Evolutionary conservation across 805 yeast genomes (phyloP).

Genomic region (Candida nemodendra): DNA sequence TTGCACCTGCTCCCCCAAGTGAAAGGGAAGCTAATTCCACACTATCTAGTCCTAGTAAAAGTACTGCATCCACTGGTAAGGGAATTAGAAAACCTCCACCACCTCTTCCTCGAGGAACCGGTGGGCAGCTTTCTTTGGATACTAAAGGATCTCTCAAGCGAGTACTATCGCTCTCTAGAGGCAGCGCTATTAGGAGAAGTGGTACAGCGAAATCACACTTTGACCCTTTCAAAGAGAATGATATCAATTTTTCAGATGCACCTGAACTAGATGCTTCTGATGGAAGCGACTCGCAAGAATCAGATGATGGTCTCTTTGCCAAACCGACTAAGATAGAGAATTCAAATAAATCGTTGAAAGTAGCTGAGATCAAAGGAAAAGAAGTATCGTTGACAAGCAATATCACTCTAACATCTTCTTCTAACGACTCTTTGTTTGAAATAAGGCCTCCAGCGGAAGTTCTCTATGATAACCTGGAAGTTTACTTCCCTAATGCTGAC

Average conservation of each 20-base stretch:
- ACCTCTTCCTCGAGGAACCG: slow-evolving; percentile 13
- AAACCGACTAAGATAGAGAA: too few relatives aligned
- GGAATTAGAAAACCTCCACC: slow-evolving; percentile 28
- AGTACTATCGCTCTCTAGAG: slow-evolving; percentile 10
- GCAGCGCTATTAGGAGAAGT: slow-evolving; percentile 14
- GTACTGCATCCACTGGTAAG: slow-evolving; percentile 7
- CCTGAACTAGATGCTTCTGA: slow-evolving; percentile 46
- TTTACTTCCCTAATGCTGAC: slow-evolving; percentile 89
- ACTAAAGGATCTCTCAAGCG: neutral
- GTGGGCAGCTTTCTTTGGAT: slow-evolving; percentile 1
- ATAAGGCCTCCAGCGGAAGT: slow-evolving; percentile 96
- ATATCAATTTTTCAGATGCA: slow-evolving; percentile 70
- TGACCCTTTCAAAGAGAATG: slow-evolving; percentile 69
- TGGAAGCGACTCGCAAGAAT: slow-evolving; percentile 38
- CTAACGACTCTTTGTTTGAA: slow-evolving; percentile 40
- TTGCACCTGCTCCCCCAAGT: slow-evolving; percentile 75
- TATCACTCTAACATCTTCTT: slow-evolving; percentile 17
- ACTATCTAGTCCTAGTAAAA: slow-evolving; percentile 7
- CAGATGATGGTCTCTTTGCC: slow-evolving; percentile 62
- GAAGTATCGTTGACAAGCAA: neutral
- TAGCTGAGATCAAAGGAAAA: neutral
- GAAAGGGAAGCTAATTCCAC: slow-evolving; percentile 59
- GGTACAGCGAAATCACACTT: slow-evolving; percentile 15
- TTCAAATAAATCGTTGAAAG: slow-evolving; percentile 4
- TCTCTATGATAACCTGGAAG: slow-evolving; percentile 85